These are phyloP conservation scores for Cystofilobasidium ferigula DNA, from an alignment of 768 basidiomycete genomes.

Conservation along the genomic window DNA sequence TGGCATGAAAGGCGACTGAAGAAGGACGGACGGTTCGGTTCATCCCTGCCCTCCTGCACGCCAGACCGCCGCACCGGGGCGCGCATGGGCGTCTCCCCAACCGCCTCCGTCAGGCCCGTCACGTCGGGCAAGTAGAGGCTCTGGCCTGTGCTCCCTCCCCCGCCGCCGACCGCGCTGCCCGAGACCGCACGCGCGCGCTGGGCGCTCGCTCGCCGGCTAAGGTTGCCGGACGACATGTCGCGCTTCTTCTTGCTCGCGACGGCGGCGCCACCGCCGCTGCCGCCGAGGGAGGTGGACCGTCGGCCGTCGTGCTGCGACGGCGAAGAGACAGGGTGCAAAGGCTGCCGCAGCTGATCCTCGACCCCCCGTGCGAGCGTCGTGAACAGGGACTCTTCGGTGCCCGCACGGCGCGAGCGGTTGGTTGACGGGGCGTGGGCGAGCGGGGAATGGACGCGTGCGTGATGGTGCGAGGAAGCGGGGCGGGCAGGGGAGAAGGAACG, in stretches of 20 bases:
- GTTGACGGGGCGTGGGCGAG: neutral
- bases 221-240: no score
- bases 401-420: neutral
- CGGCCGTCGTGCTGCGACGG: neutral
- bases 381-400: conserved; percentile 15
- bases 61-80: neutral
- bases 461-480: conserved; percentile 46
- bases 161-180: conserved; percentile 4
- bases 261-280: no score
- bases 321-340: neutral
- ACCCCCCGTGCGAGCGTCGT: conserved; percentile 23
- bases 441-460: neutral
- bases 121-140: conserved; percentile 45
- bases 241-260: neutral
- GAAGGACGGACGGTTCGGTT: conserved; percentile 14
- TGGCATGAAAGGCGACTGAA: neutral
- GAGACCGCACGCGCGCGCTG: conserved; percentile 1
- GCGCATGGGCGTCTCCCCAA: conserved; percentile 58
- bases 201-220: no score
- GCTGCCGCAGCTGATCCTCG: conserved; percentile 16
- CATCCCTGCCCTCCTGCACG: neutral
- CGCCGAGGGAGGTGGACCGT: no score
- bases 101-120: conserved; percentile 68
- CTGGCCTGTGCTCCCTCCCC: neutral
- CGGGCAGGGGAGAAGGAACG: conserved; percentile 38